Conservation (phyloP, 2,329 filamentous ascomycete genomes). For the Huntiella abstrusa region DNA sequence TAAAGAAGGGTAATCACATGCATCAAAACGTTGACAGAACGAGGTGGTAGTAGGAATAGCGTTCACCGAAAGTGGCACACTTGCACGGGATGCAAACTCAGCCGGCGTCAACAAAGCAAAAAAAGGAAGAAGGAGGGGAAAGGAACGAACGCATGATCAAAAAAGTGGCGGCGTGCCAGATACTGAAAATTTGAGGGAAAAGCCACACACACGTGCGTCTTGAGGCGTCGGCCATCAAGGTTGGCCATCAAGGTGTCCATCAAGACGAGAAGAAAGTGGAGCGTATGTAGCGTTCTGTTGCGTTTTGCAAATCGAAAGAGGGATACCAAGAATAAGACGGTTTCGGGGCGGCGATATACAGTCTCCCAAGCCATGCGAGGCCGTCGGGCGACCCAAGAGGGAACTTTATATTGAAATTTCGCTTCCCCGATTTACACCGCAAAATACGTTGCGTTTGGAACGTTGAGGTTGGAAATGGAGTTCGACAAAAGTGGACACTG, state of each 20-base stretch:
- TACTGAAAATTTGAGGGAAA: background rate
- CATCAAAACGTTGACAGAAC: too few relatives aligned
- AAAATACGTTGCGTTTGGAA: constrained; percentile 2
- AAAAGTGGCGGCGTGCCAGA: background rate
- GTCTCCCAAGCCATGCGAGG: background rate
- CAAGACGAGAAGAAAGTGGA: background rate
- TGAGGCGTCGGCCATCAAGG: constrained; percentile 9
- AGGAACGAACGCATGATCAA: background rate
- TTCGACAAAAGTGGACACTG: background rate
- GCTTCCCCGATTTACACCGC: background rate
- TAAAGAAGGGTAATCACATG: too few relatives aligned
- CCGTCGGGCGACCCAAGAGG: background rate
- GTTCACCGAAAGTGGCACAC: too few relatives aligned
- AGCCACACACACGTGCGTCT: background rate
- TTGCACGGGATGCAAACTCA: too few relatives aligned
- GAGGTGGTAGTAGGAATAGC: too few relatives aligned
- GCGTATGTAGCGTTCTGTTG: background rate
- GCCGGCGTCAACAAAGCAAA: background rate
- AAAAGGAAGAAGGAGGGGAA: background rate
- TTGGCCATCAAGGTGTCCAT: constrained; percentile 12
- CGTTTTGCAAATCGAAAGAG: background rate
- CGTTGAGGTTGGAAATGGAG: constrained; percentile 10
- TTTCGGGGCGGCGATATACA: too few relatives aligned
- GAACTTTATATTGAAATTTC: background rate
- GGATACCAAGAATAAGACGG: background rate